Base-by-base conservation (phyloP, 441 rosid genomes). In the Omphalea diandra region DNA sequence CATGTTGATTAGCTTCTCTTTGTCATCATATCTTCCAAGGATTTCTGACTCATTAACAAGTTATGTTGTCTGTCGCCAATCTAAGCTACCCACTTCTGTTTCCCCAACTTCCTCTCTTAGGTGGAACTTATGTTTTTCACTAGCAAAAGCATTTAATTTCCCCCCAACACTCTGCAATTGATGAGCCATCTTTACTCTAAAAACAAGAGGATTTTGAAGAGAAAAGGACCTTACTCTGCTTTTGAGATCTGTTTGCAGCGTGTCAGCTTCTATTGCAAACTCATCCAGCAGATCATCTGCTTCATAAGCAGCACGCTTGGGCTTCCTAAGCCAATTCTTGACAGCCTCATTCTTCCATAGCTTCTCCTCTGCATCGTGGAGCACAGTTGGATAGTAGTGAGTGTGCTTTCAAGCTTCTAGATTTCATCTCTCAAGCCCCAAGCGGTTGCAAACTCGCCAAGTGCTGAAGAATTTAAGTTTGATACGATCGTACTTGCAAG, bases 211-310 rank as follows among this genome's bases (percentile, higher is more conserved):
- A 7, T 56, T 68, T 6, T 3, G n/a, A 47, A 27, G 32, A 18
- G 15, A 56, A 57, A 43, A 68, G 6, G 32, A 43, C 15, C 43
- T 41, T 68, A 43, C 20, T 29, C 4, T 7, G 31, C 0, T 47
- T 7, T 31, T 56, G 4, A 68, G 8, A 22, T 33, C 8, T 7
- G 24, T 8, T 68, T 7, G 29, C 15, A 1, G 60, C 27, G 17
- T 57, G 5, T 58, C 32, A 22, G 49, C 65, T 43, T 57, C 57
- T 7, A 59, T 59, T 2, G 46, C 15, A 18, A 69, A 58, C 44
- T 69, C 73, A 68, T 56, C 71, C 0, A 68, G 43, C 38, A 43
- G 43, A 57, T 56, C 72, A 31, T 52, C 60, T 20, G 58, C 58
- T 47, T 73, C 67, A 50, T 46, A 67, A 22, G 67, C 66, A 1